A percentile compares a stretch with the other conserved stretches of the same genome.
These are phyloP conservation scores for Exophiala mesophila DNA, from an alignment of 2,329 filamentous ascomycete species.

Conservation along the genomic window DNA sequence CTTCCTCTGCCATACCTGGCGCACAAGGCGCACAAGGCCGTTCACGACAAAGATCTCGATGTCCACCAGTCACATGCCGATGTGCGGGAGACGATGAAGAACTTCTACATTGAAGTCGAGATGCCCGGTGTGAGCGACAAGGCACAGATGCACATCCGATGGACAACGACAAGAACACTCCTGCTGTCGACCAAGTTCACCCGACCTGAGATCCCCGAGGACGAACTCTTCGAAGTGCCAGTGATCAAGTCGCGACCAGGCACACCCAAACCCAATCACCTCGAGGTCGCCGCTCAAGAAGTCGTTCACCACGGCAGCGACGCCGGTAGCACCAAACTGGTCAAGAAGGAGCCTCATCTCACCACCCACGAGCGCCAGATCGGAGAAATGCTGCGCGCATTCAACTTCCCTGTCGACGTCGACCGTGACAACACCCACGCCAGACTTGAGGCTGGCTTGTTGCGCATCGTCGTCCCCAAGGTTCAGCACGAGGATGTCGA, in stretches of 20 bases:
- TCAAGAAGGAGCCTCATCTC: constrained; percentile 17
- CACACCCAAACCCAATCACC: neutral
- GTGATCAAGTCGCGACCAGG: neutral
- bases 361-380: constrained; percentile 22
- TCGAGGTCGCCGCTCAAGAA: neutral
- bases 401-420: constrained; percentile 25
- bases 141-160: constrained; percentile 18
- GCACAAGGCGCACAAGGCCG: constrained; percentile 15
- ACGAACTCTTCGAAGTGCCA: constrained; percentile 7
- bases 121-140: constrained; percentile 23
- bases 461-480: constrained; percentile 24
- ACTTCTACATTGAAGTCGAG: constrained; percentile 26
- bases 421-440: constrained; percentile 24
- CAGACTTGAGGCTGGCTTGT: constrained; percentile 22
- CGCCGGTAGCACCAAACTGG: neutral
- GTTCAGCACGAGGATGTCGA: constrained; percentile 13
- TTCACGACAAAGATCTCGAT: constrained; percentile 20
- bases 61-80: constrained; percentile 19
- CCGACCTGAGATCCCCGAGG: constrained; percentile 18
- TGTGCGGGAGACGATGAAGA: constrained; percentile 20
- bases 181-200: constrained; percentile 16
- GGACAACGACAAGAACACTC: constrained; percentile 20
- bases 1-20: constrained; percentile 16
- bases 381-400: constrained; percentile 22
- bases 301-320: neutral